phyloP scores from a whole-genome alignment of 345 rosid genomes.

The Eucalyptus marginata region DNA sequence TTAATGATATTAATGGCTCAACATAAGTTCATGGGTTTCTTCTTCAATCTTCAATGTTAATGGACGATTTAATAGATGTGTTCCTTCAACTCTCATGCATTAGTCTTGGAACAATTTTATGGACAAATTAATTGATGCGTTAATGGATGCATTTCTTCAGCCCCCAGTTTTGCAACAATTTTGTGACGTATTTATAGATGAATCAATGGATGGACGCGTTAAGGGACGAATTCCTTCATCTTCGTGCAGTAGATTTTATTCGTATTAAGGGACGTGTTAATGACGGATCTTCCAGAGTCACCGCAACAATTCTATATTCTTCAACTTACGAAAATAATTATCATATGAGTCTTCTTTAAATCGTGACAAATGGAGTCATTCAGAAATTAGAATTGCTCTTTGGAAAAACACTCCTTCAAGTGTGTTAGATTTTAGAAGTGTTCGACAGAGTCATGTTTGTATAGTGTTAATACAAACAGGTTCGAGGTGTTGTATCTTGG shows the following conservation, averaged over 20 bases:
- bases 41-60: too few species aligned
- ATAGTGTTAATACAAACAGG: accelerated
- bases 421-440: neutral
- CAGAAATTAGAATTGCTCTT: neutral
- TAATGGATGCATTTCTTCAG: too few species aligned
- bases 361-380: too few species aligned
- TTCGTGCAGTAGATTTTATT: too few species aligned
- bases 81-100: accelerated
- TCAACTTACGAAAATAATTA: too few species aligned
- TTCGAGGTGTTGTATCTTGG: neutral
- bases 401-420: neutral
- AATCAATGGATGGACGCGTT: too few species aligned
- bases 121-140: too few species aligned
- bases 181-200: accelerated
- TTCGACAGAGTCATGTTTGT: accelerated
- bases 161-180: too few species aligned
- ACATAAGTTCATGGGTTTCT: accelerated
- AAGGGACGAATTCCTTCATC: too few species aligned
- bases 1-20: neutral
- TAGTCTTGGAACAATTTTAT: accelerated
- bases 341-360: accelerated
- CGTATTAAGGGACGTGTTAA: too few species aligned
- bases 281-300: accelerated
- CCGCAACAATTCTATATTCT: too few species aligned
- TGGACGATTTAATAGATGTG: too few species aligned